Evolutionary conservation across 2,329 filamentous ascomycete species (phyloP), one percentile per base, ranked within the genome.

Genomic region (Kalmusia sp.): DNA sequence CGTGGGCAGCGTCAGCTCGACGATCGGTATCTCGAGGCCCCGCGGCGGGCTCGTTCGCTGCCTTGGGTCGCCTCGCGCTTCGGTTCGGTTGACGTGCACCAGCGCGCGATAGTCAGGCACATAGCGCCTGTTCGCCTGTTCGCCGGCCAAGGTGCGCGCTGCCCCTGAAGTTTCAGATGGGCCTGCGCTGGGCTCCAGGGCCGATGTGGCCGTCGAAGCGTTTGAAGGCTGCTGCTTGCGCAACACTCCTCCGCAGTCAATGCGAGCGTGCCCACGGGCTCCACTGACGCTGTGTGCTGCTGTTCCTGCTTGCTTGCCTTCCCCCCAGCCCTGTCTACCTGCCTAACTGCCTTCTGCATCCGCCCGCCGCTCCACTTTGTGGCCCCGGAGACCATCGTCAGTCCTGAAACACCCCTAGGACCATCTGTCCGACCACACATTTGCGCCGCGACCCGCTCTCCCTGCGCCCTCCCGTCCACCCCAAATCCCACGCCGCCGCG

Each of bases 221-320:
- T 46, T 35, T 46, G 43, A 35, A 46, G 43, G 43, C 35, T 24
- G n/a, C 41, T 43, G 54, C 45, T 56, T 56, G 54, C 54, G 53
- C 53, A 55, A 55, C 53, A 30, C 39, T 4, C 40, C 24, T 52
- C 50, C 25, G 34, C 35, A 41, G 34, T 41, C 34, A 30, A 46
- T 52, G 43, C 41, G 19, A 24, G 43, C n/a, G n/a, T n/a, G n/a
- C n/a, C n/a, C n/a, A n/a, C n/a, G n/a, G n/a, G n/a, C n/a, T 46
- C 24, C 41, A 19, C 28, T 7, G 21, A 31, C 27, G 38, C 38
- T 25, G 38, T 28, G 38, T 24, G 22, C 38, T 27, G 25, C 39
- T 11, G 39, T 22, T 27, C 40, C 40, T 44, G 40, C 40, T 17
- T 28, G 28, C 11, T 44, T 19, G 19, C 19, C 30, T 11, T 19